phyloP scores from a whole-genome alignment of 345 rosid species.

The Sisymbrium altissimum region DNA sequence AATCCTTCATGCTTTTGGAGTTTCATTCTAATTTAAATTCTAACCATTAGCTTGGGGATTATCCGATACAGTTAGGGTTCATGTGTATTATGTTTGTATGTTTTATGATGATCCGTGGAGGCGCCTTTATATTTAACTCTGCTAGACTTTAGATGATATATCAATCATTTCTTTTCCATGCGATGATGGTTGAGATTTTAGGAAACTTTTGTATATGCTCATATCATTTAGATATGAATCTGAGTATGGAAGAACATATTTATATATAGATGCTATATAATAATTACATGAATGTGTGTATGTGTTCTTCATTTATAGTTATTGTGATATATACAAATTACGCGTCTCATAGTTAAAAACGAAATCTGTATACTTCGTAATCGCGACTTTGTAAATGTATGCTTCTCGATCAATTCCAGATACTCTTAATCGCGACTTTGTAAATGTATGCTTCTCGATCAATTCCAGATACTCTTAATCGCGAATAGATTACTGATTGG shows the following conservation, averaged over 20 bases:
- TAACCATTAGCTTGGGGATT: background rate
- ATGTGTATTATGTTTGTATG: background rate
- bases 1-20: background rate
- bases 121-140: background rate
- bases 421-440: background rate
- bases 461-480: background rate
- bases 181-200: slow-evolving; percentile 9
- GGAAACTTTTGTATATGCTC: background rate
- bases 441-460: background rate
- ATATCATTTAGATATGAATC: background rate
- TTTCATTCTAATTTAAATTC: background rate
- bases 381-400: background rate
- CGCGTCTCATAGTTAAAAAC: background rate
- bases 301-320: background rate
- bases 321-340: background rate
- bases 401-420: background rate
- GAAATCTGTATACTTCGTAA: background rate
- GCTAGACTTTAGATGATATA: background rate
- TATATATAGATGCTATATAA: background rate
- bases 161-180: slow-evolving; percentile 17
- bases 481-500: background rate
- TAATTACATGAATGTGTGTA: background rate
- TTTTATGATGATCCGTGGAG: background rate
- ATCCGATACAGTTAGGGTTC: slow-evolving; percentile 20
- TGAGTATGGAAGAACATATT: background rate